Percentiles rank a stretch among this genome's conserved stretches.
These are phyloP conservation scores for Ophiosphaerella korrae DNA, from an alignment of 2,329 filamentous ascomycete species.

Conservation along the genomic window DNA sequence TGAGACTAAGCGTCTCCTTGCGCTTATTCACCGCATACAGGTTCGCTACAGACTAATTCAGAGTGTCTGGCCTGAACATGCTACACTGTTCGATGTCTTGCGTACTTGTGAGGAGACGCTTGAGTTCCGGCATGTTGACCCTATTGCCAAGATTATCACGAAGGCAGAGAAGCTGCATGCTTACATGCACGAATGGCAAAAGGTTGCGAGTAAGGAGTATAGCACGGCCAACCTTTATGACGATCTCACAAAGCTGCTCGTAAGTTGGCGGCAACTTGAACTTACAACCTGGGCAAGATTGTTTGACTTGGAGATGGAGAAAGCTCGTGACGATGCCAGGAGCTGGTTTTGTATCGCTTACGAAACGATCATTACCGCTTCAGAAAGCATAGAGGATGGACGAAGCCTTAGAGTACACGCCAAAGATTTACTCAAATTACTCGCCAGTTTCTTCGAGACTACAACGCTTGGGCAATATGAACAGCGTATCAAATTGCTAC, in stretches of 20 bases:
- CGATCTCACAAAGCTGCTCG: slow-evolving; percentile 76
- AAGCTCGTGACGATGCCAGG: slow-evolving; percentile 76
- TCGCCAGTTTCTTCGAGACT: slow-evolving; percentile 78
- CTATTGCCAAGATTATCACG: slow-evolving; percentile 82
- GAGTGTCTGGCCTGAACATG: slow-evolving; percentile 70
- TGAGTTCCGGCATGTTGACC: slow-evolving; percentile 76
- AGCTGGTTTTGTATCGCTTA: slow-evolving; percentile 98
- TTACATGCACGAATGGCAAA: slow-evolving; percentile 92
- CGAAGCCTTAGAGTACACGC: slow-evolving; percentile 68
- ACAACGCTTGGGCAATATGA: slow-evolving; percentile 83
- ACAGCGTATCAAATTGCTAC: slow-evolving; percentile 72
- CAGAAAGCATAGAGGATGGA: slow-evolving; percentile 66
- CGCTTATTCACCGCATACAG: slow-evolving; percentile 71
- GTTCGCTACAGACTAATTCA: slow-evolving; percentile 73
- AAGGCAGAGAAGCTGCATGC: slow-evolving; percentile 86
- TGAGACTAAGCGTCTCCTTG: slow-evolving; percentile 76
- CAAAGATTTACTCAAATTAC: slow-evolving; percentile 71
- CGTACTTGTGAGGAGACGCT: slow-evolving; percentile 75
- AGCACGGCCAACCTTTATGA: slow-evolving; percentile 74
- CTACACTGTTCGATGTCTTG: slow-evolving; percentile 80
- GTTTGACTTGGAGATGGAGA: slow-evolving; percentile 80
- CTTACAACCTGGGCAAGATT: slow-evolving; percentile 89
- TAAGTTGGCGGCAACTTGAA: slow-evolving; percentile 89
- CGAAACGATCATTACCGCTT: slow-evolving; percentile 80
- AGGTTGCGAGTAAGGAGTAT: slow-evolving; percentile 82